A percentile compares a stretch with the other conserved stretches of the same genome.
These are phyloP conservation scores for Hevea brasiliensis DNA, from an alignment of 345 rosid genomes.

Conservation along the genomic window DNA sequence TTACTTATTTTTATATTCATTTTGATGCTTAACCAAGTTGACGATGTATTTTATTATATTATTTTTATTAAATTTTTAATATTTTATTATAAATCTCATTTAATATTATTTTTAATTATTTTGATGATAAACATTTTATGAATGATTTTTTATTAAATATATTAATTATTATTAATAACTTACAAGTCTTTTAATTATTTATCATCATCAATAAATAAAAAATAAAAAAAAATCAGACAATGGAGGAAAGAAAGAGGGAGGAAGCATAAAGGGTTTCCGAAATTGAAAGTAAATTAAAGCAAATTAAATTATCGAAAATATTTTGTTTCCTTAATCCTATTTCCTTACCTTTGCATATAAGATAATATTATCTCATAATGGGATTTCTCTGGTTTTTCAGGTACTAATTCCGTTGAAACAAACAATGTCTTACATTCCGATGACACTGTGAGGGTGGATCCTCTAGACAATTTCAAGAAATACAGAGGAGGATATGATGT, in stretches of 20 bases:
- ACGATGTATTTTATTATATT: too few species aligned
- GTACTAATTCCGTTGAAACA: conserved; percentile 26
- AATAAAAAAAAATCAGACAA: not conserved
- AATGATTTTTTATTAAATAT: too few species aligned
- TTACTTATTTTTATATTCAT: too few species aligned
- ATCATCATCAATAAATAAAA: too few species aligned
- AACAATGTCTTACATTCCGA: conserved; percentile 33
- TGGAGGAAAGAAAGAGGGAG: not conserved
- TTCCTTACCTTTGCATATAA: not conserved
- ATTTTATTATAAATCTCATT: too few species aligned
- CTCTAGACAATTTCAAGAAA: conserved; percentile 45
- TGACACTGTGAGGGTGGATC: conserved; percentile 58
- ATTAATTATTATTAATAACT: too few species aligned
- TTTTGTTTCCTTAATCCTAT: not conserved
- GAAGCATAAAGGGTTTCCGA: not conserved
- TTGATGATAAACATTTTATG: too few species aligned
- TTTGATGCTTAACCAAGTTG: too few species aligned
- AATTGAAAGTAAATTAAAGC: conserved; percentile 8
- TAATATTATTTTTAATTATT: too few species aligned
- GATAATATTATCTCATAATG: not conserved
- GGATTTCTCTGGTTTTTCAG: conserved; percentile 12
- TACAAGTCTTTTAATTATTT: too few species aligned
- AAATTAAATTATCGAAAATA: not conserved
- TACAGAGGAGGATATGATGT: conserved; percentile 70
- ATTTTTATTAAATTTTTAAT: too few species aligned